These are phyloP conservation scores for Penicillium lagena DNA, from an alignment of 495 filamentous ascomycete genomes.

Conservation along the genomic window DNA sequence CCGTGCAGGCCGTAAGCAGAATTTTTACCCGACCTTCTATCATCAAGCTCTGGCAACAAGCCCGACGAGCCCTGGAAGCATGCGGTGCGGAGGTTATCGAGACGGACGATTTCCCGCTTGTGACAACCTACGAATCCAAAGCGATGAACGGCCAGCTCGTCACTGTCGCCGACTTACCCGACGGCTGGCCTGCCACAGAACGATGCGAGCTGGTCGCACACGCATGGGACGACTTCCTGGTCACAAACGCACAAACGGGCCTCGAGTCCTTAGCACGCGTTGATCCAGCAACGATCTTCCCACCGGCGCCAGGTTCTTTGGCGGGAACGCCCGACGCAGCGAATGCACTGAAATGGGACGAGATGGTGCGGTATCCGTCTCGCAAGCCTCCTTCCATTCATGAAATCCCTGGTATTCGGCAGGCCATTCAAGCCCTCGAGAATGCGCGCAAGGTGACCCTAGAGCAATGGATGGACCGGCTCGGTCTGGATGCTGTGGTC, in stretches of 20 bases:
- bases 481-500: conserved; percentile 26
- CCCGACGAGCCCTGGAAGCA: conserved; percentile 14
- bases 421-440: conserved; percentile 22
- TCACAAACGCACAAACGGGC: conserved; percentile 17
- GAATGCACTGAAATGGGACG: conserved; percentile 23
- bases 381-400: conserved; percentile 17
- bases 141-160: conserved; percentile 21
- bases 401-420: conserved; percentile 18
- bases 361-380: conserved; percentile 27
- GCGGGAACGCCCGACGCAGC: conserved; percentile 22
- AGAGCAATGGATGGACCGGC: conserved; percentile 28
- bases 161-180: conserved; percentile 24
- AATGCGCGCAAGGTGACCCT: conserved; percentile 23
- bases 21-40: conserved; percentile 21
- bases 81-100: conserved; percentile 28
- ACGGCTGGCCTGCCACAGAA: conserved; percentile 25
- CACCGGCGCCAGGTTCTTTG: conserved; percentile 23
- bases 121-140: conserved; percentile 24
- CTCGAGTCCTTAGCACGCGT: conserved; percentile 19
- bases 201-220: conserved; percentile 27
- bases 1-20: conserved; percentile 11
- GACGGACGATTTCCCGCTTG: conserved; percentile 23
- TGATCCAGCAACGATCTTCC: conserved; percentile 26
- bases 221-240: conserved; percentile 30
- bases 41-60: conserved; percentile 24